Percentiles rank a stretch among this genome's conserved stretches.
Conservation (phyloP, 2,329 filamentous ascomycete genomes). For the Epichloe hybrida region DNA sequence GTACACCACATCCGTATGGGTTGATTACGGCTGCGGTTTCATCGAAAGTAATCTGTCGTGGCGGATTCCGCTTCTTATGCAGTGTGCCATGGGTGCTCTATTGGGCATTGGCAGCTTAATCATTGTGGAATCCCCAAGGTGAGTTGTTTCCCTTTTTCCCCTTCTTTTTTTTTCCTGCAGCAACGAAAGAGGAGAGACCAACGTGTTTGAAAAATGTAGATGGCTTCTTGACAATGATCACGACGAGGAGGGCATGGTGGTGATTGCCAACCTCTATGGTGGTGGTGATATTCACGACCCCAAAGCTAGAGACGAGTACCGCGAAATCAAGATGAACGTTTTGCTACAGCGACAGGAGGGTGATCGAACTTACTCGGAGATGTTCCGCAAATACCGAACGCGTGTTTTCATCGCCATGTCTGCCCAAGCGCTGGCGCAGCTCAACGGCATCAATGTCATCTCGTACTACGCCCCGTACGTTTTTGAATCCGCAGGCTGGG, state of each 20-base stretch:
- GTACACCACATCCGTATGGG: slow-evolving; percentile 94
- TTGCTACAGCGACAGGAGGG: slow-evolving; percentile 88
- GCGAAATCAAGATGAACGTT: slow-evolving; percentile 98
- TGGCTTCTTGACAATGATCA: slow-evolving; percentile 97
- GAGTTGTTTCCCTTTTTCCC: slow-evolving; percentile 13
- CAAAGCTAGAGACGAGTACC: slow-evolving; percentile 89
- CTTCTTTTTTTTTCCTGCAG: not conserved
- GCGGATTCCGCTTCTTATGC: slow-evolving; percentile 80
- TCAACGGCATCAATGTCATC: slow-evolving; percentile 99
- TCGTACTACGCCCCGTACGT: slow-evolving; percentile 96
- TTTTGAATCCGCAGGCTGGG: slow-evolving; percentile 94
- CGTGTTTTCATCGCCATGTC: slow-evolving; percentile 99
- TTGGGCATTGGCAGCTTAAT: slow-evolving; percentile 76
- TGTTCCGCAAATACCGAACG: slow-evolving; percentile 86
- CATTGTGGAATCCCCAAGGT: slow-evolving; percentile 95
- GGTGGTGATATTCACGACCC: slow-evolving; percentile 88
- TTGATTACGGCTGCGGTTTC: slow-evolving; percentile 92
- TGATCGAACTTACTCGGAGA: slow-evolving; percentile 79
- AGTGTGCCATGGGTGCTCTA: slow-evolving; percentile 85
- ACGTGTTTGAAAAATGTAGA: slow-evolving; percentile 29
- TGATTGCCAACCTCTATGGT: slow-evolving; percentile 94
- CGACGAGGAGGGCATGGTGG: slow-evolving; percentile 94
- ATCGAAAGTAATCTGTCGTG: slow-evolving; percentile 79
- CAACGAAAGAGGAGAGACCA: not conserved
- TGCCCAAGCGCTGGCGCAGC: slow-evolving; percentile 84